A percentile compares a stretch with the other conserved stretches of the same genome.
These are phyloP conservation scores for Alternaria dauci DNA, from an alignment of 2,329 filamentous ascomycete genomes.

Conservation along the genomic window DNA sequence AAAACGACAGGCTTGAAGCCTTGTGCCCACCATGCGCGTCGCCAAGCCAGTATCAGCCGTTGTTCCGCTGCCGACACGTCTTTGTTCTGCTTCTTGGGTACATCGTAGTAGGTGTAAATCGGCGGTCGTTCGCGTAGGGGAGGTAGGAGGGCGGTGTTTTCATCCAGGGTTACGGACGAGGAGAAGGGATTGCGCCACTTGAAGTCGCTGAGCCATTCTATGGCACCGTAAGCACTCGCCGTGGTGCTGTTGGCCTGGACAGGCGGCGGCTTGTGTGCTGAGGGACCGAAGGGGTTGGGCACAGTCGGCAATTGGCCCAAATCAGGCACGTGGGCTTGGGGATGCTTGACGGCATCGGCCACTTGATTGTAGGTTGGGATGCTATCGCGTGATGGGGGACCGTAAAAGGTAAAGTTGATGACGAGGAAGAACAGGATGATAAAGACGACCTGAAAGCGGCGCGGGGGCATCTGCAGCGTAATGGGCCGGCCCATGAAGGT, in stretches of 20 bases:
- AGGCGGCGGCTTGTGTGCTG: constrained; percentile 78
- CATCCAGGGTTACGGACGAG: constrained; percentile 78
- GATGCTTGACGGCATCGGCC: constrained; percentile 51
- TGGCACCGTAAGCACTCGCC: constrained; percentile 63
- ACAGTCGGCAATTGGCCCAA: constrained; percentile 45
- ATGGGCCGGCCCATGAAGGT: constrained; percentile 45
- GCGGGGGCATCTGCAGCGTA: constrained; percentile 52
- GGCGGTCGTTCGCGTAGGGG: constrained; percentile 73
- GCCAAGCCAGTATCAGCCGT: constrained; percentile 83
- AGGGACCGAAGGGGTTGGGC: constrained; percentile 72
- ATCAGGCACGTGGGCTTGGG: constrained; percentile 40
- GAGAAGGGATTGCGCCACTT: constrained; percentile 93
- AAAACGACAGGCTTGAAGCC: constrained; percentile 88
- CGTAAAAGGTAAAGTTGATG: constrained; percentile 50
- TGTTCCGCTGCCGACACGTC: constrained; percentile 76
- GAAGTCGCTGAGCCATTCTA: constrained; percentile 88
- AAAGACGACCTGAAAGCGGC: constrained; percentile 57
- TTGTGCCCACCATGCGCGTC: constrained; percentile 93
- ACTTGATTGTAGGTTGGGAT: constrained; percentile 50
- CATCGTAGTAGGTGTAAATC: constrained; percentile 93
- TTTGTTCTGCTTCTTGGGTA: constrained; percentile 68
- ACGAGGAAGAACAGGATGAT: constrained; percentile 45
- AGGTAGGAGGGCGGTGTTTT: constrained; percentile 83
- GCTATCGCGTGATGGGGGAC: constrained; percentile 42
- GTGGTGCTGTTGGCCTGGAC: constrained; percentile 80